A percentile compares a stretch with the other conserved stretches of the same genome.
Evolutionary conservation across 2,329 filamentous ascomycete species (phyloP).

Genomic region (Dactylellina sp.): DNA sequence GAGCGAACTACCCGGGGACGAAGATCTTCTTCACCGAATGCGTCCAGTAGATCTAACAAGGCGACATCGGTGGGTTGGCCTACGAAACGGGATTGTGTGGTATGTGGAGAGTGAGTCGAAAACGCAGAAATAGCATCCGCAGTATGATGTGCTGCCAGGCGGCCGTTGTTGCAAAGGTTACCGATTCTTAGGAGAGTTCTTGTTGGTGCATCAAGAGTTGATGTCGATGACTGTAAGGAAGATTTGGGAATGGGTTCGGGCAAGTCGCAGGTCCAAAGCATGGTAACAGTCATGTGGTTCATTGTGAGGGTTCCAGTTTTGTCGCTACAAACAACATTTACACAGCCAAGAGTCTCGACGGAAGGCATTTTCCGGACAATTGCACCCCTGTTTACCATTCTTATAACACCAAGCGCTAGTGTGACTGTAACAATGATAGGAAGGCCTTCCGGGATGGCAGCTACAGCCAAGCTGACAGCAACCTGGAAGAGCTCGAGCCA

Average conservation of each 20-base stretch:
- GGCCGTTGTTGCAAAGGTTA: conserved; percentile 95
- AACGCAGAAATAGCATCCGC: conserved; percentile 77
- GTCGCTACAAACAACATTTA: conserved; percentile 99
- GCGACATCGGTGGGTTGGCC: conserved; percentile 97
- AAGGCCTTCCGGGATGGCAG: conserved; percentile 93
- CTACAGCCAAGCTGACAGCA: conserved; percentile 94
- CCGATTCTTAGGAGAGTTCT: conserved; percentile 87
- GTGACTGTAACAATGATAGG: conserved; percentile 99
- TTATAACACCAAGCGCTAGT: conserved; percentile 89
- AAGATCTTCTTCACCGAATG: conserved; percentile 84
- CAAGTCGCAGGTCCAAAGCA: conserved; percentile 75
- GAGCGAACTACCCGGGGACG: conserved; percentile 87
- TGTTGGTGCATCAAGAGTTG: conserved; percentile 77
- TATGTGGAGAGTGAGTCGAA: conserved; percentile 75
- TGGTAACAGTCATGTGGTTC: conserved; percentile 98
- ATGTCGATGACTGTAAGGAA: conserved; percentile 66
- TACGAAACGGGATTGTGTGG: conserved; percentile 85
- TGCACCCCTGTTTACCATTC: conserved; percentile 94
- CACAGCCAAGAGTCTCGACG: conserved; percentile 96
- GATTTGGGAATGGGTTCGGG: conserved; percentile 68
- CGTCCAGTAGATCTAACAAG: conserved; percentile 92
- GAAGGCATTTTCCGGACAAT: conserved; percentile 96
- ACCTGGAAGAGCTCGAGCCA: conserved; percentile 97
- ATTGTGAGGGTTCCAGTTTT: conserved; percentile 97
- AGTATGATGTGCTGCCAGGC: conserved; percentile 79